Percentiles rank a stretch among this genome's conserved stretches.
Conservation (phyloP, 129 eudicot genomes). For the Saposhnikovia divaricata region DNA sequence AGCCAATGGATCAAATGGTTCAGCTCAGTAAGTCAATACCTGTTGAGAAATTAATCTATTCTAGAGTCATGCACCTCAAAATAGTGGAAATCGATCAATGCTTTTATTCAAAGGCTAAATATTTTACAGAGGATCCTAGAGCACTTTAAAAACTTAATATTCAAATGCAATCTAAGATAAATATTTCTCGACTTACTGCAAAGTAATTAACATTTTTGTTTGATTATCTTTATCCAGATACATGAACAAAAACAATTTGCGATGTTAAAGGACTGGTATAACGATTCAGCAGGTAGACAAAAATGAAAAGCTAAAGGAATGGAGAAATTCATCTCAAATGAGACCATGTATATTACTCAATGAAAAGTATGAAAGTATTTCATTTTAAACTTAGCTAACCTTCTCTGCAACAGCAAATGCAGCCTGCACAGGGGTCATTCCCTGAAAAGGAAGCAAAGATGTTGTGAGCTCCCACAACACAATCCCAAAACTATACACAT, state of each 20-base stretch:
- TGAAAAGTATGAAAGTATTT: background rate
- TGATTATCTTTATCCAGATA: background rate
- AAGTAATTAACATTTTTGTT: background rate
- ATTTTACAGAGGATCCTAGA: no score
- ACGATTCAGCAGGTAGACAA: background rate
- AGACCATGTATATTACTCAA: background rate
- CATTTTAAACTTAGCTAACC: slow-evolving; percentile 29
- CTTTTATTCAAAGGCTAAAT: no score
- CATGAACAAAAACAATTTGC: background rate
- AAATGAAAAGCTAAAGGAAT: background rate
- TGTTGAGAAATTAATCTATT: no score
- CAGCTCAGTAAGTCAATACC: no score
- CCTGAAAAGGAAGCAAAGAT: slow-evolving; percentile 94
- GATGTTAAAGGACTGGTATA: background rate
- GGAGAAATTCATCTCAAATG: background rate
- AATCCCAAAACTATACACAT: slow-evolving; percentile 93
- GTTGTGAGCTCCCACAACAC: slow-evolving; percentile 97
- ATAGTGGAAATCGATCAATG: no score
- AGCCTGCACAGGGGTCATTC: slow-evolving; percentile 99
- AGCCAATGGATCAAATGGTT: no score
- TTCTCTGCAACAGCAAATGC: slow-evolving; percentile 97
- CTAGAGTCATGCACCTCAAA: no score
- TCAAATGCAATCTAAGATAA: no score
- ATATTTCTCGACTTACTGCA: background rate
- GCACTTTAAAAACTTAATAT: no score